Evolutionary conservation across 306 rosid genomes (phyloP).

Genomic region (Casuarina cunninghamiana): DNA sequence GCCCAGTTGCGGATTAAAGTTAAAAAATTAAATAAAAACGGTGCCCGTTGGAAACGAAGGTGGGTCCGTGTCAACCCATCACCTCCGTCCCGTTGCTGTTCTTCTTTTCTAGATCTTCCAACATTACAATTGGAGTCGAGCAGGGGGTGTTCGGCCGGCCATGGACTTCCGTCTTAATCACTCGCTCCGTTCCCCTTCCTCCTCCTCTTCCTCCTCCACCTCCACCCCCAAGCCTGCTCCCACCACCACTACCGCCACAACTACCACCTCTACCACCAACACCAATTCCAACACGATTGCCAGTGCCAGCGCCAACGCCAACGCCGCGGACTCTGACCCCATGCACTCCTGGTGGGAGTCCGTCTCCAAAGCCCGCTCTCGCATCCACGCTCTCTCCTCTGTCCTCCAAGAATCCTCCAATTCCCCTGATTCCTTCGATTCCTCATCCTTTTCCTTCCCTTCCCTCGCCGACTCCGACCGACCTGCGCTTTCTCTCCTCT

Average conservation of each 20-base stretch:
- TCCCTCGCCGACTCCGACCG: constrained; percentile 95
- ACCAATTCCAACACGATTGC: not conserved
- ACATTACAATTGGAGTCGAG: too few species aligned
- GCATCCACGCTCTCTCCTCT: constrained; percentile 75
- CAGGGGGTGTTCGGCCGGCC: not conserved
- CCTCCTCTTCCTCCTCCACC: constrained; percentile 40
- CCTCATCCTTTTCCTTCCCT: constrained; percentile 41
- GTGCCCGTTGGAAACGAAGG: too few species aligned
- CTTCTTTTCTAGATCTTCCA: too few species aligned
- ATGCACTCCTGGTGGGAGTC: constrained; percentile 99
- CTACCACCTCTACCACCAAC: constrained; percentile 10
- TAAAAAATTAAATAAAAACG: too few species aligned
- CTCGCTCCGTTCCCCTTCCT: constrained; percentile 24
- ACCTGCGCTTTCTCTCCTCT: constrained; percentile 91
- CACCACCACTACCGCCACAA: not conserved
- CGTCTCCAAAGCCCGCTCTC: constrained; percentile 85
- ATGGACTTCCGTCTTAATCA: constrained; percentile 59
- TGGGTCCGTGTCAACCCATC: too few species aligned
- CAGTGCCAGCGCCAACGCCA: constrained; percentile 1
- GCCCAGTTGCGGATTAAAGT: too few species aligned
- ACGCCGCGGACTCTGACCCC: constrained; percentile 44
- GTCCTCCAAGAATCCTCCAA: constrained; percentile 34
- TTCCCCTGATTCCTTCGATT: constrained; percentile 22
- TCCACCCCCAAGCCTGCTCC: constrained; percentile 24
- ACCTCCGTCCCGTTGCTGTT: too few species aligned